Evolutionary conservation across 352 stramenopile species (phyloP).

Genomic region (Globisporangium okanoganense): DNA sequence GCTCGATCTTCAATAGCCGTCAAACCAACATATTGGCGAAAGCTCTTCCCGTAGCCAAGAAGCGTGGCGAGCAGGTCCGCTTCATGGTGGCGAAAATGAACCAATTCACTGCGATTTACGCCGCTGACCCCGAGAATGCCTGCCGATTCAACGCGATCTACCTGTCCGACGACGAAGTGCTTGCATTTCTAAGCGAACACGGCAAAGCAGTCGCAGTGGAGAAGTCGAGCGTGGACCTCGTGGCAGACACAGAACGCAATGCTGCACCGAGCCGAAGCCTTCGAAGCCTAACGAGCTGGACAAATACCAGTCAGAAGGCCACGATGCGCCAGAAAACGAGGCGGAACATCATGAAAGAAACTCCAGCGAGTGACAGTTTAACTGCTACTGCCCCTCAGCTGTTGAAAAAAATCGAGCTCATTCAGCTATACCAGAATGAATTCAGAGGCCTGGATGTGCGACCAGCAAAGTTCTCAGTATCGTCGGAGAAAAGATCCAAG

Average conservation of each 20-base stretch:
- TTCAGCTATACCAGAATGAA: slow-evolving; percentile 39
- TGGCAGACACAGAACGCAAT: not conserved
- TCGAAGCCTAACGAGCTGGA: slow-evolving; percentile 15
- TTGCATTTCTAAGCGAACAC: slow-evolving; percentile 17
- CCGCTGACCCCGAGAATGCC: slow-evolving; percentile 22
- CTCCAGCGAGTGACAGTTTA: not conserved
- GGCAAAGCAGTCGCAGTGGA: not conserved
- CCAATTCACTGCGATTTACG: slow-evolving; percentile 42
- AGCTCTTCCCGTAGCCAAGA: slow-evolving; percentile 44
- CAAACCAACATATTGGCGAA: slow-evolving; percentile 52
- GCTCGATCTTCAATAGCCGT: slow-evolving; percentile 55
- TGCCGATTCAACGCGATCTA: slow-evolving; percentile 55
- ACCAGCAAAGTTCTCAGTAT: slow-evolving; percentile 26
- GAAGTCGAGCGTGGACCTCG: not conserved
- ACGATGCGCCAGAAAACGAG: slow-evolving; percentile 22
- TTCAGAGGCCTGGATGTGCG: slow-evolving; percentile 41
- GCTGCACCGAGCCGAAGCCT: not conserved
- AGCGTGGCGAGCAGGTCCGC: slow-evolving; percentile 45
- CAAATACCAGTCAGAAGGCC: slow-evolving; percentile 18
- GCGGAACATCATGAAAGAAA: not conserved
- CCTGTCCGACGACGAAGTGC: slow-evolving; percentile 51
- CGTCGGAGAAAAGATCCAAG: slow-evolving; percentile 36
- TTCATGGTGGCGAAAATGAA: slow-evolving; percentile 58
- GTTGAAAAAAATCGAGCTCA: slow-evolving; percentile 15
- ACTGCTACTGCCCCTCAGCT: not conserved